phyloP scores from a whole-genome alignment of 1,139 yeast genomes.

The Kodamaea fungicola region DNA sequence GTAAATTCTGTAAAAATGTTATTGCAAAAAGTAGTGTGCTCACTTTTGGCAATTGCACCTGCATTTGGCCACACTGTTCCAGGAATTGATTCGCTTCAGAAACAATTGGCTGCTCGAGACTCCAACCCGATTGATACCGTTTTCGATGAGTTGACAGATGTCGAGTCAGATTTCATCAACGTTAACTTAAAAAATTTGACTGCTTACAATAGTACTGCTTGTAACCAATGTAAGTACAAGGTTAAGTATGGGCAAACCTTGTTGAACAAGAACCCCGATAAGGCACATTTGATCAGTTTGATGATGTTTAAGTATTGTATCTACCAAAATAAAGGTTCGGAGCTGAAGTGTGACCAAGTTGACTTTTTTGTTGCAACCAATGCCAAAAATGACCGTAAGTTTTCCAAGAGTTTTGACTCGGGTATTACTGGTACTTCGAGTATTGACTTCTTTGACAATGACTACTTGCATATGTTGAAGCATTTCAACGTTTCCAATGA shows the following conservation, averaged over 20 bases:
- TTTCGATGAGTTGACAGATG: constrained; percentile 20
- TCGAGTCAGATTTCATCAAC: constrained; percentile 31
- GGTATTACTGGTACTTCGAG: constrained; percentile 23
- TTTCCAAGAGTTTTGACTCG: constrained; percentile 19
- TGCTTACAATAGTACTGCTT: constrained; percentile 28
- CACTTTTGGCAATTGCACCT: constrained; percentile 1
- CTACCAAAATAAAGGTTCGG: constrained; percentile 25
- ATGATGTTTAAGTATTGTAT: constrained; percentile 37
- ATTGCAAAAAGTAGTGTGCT: neutral
- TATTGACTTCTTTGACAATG: constrained; percentile 38
- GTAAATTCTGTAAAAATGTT: constrained; percentile 1
- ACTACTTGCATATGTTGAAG: constrained; percentile 35
- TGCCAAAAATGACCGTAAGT: constrained; percentile 16
- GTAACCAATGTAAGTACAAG: constrained; percentile 36
- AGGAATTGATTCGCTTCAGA: constrained; percentile 16
- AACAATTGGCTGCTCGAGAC: constrained; percentile 15
- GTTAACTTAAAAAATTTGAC: constrained; percentile 25
- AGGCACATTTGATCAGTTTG: constrained; percentile 35
- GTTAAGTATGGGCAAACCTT: constrained; percentile 29
- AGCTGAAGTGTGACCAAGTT: constrained; percentile 29
- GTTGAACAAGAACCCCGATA: constrained; percentile 27
- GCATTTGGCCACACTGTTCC: constrained; percentile 16
- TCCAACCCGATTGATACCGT: constrained; percentile 23
- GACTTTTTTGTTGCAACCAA: constrained; percentile 42
- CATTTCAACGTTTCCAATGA: constrained; percentile 36